Percentiles rank a stretch among this genome's conserved stretches.
Evolutionary conservation across 176 grass and related monocot genomes (phyloP).

Genomic region (Tuctoria greenei): DNA sequence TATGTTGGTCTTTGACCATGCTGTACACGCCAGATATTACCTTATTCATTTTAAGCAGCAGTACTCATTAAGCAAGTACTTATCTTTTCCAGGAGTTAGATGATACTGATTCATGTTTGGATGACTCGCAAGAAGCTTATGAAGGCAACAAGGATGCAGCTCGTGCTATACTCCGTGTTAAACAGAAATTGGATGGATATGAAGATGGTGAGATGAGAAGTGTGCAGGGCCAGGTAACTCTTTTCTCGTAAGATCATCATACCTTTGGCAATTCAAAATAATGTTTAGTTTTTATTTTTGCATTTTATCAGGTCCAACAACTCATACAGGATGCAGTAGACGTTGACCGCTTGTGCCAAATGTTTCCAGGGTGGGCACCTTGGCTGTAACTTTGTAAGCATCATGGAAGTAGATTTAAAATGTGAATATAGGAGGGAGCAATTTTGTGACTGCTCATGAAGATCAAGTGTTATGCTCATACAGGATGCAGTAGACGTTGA

Average conservation of each 20-base stretch:
- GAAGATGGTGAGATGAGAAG: conserved; percentile 94
- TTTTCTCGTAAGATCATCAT: not conserved
- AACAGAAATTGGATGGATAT: conserved; percentile 88
- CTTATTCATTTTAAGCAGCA: not conserved
- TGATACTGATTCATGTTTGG: conserved; percentile 65
- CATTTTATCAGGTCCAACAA: conserved; percentile 64
- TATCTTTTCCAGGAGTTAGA: conserved; percentile 64
- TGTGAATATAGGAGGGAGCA: not conserved
- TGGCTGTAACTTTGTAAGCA: conserved; percentile 49
- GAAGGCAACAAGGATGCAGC: conserved; percentile 95
- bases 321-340: conserved; percentile 88
- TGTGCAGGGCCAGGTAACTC: conserved; percentile 72
- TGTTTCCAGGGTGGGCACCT: conserved; percentile 96
- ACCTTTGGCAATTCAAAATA: not conserved
- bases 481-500: conserved; percentile 79
- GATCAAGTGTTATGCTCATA: conserved; percentile 41
- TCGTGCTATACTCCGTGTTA: conserved; percentile 86
- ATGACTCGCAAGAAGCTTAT: conserved; percentile 71
- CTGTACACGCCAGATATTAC: not conserved
- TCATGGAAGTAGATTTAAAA: conserved; percentile 19
- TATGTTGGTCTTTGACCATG: conserved; percentile 1
- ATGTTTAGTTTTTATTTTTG: conserved; percentile 26
- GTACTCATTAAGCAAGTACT: not conserved
- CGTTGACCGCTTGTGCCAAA: conserved; percentile 74
- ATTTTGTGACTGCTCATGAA: conserved; percentile 25